phyloP scores from a whole-genome alignment of 73 alveolate species.

The Paramecium sexaurelia region DNA sequence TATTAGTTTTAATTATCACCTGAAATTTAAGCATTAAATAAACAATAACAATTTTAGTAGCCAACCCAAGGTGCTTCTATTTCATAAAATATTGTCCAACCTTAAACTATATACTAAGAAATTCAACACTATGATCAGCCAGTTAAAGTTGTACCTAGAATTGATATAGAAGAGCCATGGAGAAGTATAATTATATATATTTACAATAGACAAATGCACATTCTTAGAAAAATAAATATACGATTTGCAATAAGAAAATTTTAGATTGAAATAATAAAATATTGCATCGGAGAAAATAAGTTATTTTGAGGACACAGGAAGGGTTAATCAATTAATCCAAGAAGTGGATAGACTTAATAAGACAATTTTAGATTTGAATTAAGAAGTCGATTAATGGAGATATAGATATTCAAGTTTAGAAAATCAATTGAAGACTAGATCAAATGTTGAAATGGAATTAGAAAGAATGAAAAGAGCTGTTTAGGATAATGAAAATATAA shows the following conservation, averaged over 20 bases:
- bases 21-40: background rate
- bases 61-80: background rate
- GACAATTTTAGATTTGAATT: slow-evolving; percentile 35
- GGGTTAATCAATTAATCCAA: background rate
- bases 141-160: slow-evolving; percentile 7
- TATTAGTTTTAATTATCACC: background rate
- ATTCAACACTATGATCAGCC: background rate
- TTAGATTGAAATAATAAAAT: background rate
- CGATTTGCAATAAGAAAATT: slow-evolving; percentile 23
- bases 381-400: slow-evolving; percentile 45
- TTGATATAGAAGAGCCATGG: slow-evolving; percentile 49
- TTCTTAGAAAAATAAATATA: slow-evolving; percentile 11
- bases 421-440: background rate
- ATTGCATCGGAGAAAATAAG: slow-evolving; percentile 1
- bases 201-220: background rate
- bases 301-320: slow-evolving; percentile 43
- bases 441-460: slow-evolving; percentile 27
- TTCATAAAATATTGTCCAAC: background rate
- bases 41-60: background rate
- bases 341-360: slow-evolving; percentile 29
- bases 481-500: slow-evolving; percentile 48
- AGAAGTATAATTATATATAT: background rate
- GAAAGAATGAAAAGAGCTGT: slow-evolving; percentile 60
- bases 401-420: slow-evolving; percentile 54
- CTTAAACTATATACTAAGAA: background rate